These are phyloP conservation scores for Corchorus capsularis DNA, from an alignment of 345 rosid genomes.

Conservation along the genomic window DNA sequence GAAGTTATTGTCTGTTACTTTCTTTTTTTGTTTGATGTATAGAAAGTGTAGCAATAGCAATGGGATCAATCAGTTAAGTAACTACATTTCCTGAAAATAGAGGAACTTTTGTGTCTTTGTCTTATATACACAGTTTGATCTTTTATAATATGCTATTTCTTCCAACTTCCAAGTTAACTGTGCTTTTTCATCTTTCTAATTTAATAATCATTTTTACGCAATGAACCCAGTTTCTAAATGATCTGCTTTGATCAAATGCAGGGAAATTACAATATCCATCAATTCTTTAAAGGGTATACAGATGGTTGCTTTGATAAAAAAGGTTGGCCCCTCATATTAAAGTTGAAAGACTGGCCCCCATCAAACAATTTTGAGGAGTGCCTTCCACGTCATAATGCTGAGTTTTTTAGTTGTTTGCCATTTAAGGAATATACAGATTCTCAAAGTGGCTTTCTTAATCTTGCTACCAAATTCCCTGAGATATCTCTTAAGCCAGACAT, in stretches of 20 bases:
- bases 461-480: conserved; percentile 56
- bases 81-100: too few species aligned
- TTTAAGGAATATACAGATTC: conserved; percentile 76
- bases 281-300: conserved; percentile 61
- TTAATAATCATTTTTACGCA: background rate
- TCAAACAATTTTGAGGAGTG: conserved; percentile 51
- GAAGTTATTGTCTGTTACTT: too few species aligned
- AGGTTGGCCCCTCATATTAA: conserved; percentile 62
- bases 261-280: conserved; percentile 46
- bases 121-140: too few species aligned
- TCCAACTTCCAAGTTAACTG: too few species aligned
- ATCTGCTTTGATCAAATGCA: conserved; percentile 31
- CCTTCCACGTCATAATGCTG: conserved; percentile 69
- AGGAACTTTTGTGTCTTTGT: too few species aligned
- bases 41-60: too few species aligned
- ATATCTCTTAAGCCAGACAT: conserved; percentile 66
- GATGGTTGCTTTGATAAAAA: conserved; percentile 30
- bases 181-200: background rate
- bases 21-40: too few species aligned
- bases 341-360: conserved; percentile 90
- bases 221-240: background rate
- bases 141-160: too few species aligned
- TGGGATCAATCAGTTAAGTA: too few species aligned
- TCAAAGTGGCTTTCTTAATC: conserved; percentile 51
- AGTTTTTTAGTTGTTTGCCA: conserved; percentile 68